Conservation (phyloP, 169 alveolate species). For the Besnoitia besnoiti region DNA sequence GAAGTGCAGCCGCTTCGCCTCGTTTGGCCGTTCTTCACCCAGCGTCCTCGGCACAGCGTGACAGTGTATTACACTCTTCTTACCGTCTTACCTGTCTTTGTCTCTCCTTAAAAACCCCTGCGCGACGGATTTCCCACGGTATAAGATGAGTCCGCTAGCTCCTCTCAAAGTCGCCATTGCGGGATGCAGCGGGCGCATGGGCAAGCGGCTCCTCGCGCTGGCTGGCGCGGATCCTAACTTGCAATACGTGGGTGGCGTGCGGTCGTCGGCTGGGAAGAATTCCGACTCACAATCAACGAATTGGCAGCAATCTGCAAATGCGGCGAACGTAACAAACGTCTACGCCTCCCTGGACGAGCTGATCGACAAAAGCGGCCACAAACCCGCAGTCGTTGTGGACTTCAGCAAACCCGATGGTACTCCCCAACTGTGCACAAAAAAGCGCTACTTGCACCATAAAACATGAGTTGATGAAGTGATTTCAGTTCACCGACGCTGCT, state of each 20-base stretch:
- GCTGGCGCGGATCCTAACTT: neutral
- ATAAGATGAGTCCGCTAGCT: too few species aligned
- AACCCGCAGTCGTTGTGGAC: neutral
- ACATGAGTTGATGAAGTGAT: too few species aligned
- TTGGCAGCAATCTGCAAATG: neutral
- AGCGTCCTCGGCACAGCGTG: neutral
- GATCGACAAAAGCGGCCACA: neutral
- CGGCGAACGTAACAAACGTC: neutral
- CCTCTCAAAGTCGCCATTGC: conserved; percentile 14
- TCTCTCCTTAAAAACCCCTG: too few species aligned
- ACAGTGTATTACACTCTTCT: neutral
- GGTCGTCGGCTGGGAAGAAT: neutral
- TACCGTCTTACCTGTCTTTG: neutral
- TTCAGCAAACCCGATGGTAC: conserved; percentile 30
- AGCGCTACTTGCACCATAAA: too few species aligned
- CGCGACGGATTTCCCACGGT: too few species aligned
- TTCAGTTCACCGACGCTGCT: too few species aligned
- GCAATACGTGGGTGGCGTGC: neutral
- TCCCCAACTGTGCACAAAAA: too few species aligned
- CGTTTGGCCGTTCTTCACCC: neutral
- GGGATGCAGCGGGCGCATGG: conserved; percentile 46
- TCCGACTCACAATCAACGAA: neutral
- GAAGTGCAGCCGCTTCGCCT: neutral
- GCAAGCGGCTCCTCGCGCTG: neutral
- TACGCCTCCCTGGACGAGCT: conserved; percentile 21